Base-by-base conservation (phyloP, 306 rosid species). In the Sesbania bispinosa region DNA sequence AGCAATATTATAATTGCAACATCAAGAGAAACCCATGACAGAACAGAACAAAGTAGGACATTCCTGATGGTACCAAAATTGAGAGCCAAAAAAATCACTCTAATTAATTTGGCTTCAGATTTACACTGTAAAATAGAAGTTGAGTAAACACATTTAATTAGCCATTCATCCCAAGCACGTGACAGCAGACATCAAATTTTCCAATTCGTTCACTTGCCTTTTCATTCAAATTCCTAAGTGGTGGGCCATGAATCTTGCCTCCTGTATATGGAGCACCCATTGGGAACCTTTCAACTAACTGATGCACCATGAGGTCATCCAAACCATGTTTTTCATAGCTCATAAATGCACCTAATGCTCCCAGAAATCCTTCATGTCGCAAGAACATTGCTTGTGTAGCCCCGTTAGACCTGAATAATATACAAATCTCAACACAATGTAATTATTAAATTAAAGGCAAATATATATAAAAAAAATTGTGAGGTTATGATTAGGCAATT, bases 211-310 rank as follows among this genome's bases (percentile, higher is more conserved):
- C 46, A 82, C 88, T 85, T 83, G 82, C 97, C 92, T 91, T 91
- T 80, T 91, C 97, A 57, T 91, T 91, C 86, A 91, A 82, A 87
- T 91, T 87, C 55, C 87, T 93, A 36, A 85, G 90, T 23, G 92
- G 92, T 21, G 97, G 97, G 11, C 97, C 96, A 42, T 91, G 92
- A 67, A 91, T 89, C 64, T 84, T 83, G 82, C 97, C 97, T 69
- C 97, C 97, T 1, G 85, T 91, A 66, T 88, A 88, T 42, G 92
- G 89, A 65, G 90, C 92, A n/a, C 96, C 97, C 97, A 91, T 86
- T 13, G 97, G 97, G 50, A 91, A 91, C 66, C 96, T 81, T 78
- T 88, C 97, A 64, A 91, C 96, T 57, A 91, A 77, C 59, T 91
- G 97, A 80, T 91, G 96, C 77, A 82, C 92, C 92, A 88, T 85